Base-by-base conservation (phyloP, 441 rosid genomes). In the Euphorbia corollata region DNA sequence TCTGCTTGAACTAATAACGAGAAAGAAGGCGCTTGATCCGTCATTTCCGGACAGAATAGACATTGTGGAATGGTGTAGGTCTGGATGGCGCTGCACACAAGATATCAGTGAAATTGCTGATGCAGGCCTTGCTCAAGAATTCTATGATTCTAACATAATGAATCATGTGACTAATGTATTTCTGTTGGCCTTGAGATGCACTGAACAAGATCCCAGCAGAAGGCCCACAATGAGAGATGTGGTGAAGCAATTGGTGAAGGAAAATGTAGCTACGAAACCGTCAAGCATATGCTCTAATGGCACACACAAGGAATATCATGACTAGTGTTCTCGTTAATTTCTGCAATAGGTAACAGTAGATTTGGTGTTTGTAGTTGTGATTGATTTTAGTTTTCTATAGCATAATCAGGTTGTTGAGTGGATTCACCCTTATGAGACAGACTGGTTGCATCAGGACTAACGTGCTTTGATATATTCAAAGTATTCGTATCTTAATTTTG, bases 171-270 rank as follows among this genome's bases (percentile, higher is more conserved):
- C 34, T 41, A 32, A 45, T 43, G 58, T 63, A 56, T 34, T 54
- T 30, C 8, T 63, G 62, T 12, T 70, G 51, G 73, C 68, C 2
- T 34, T 63, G 58, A 56, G 48, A 70, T 70, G 68, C 30, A 43
- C 84, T 2, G 84, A 86, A 36, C 69, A 65, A 38, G 90, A 86
- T 13, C 89, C 92, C 1, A 68, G 71, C 54, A 79, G 22, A 61
- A 82, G 98, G 68, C 93, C 90, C 1, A 73, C 81, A 34, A 92
- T 82, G 95, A 84, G 85, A 77, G 84, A 86, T 51, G 98, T 80
- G n/a, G 95, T 85, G 23, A 87, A 76, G 74, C 80, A 73, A 68
- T 73, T 91, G 67, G 15, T 72, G 11, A 70, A 78, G 30, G 71
- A 80, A 36, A 71, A 69, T 30, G 59, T 22, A 61, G 41, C 67